Percentiles rank a stretch among this genome's conserved stretches.
Evolutionary conservation across 73 alveolate species (phyloP).

Genomic region (Durusdinium trenchii): DNA sequence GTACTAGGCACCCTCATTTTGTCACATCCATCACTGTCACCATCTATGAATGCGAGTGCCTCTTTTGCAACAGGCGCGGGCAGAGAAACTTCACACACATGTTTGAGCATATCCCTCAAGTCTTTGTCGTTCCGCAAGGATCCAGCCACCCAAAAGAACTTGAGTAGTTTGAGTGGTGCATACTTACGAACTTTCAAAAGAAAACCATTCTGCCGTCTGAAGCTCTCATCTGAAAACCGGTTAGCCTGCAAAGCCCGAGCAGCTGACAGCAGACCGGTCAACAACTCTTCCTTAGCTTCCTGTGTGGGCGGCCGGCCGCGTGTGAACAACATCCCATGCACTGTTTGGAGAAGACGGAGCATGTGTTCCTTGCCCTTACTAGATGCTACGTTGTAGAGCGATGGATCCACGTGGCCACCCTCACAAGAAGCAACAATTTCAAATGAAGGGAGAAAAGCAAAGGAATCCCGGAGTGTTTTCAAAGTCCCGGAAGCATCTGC

Average conservation of each 20-base stretch:
- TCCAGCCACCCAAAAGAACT: constrained; percentile 50
- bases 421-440: too few relatives aligned
- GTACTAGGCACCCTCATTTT: constrained; percentile 10
- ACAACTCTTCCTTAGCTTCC: neutral
- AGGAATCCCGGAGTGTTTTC: neutral
- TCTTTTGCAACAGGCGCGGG: neutral
- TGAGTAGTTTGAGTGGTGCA: neutral
- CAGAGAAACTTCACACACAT: neutral
- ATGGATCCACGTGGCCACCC: neutral
- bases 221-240: neutral
- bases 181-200: constrained; percentile 18
- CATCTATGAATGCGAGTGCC: neutral
- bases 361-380: neutral
- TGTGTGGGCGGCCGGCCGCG: neutral
- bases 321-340: neutral
- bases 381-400: neutral
- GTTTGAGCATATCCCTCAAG: neutral
- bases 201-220: neutral
- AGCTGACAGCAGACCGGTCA: neutral
- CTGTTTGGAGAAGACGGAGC: neutral
- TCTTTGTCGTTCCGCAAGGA: neutral
- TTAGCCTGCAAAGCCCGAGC: neutral
- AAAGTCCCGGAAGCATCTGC: neutral
- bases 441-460: neutral
- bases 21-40: neutral